Conservation (phyloP, 768 basidiomycete species). For the Pholiota conissans region DNA sequence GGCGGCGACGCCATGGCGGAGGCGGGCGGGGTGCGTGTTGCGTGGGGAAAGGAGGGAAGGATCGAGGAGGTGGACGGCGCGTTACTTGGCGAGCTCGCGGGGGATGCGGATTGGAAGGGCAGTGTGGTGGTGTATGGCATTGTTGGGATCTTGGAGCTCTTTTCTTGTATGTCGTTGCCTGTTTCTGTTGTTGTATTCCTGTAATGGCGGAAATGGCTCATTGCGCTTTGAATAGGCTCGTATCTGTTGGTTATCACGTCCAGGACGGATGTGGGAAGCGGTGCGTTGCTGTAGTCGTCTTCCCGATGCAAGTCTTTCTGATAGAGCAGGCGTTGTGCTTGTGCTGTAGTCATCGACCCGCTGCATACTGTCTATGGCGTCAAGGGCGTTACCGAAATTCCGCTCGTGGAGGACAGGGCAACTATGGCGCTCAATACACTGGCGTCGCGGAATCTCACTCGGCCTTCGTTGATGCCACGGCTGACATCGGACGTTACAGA, state of each 20-base stretch:
- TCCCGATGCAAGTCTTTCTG: conserved; percentile 1
- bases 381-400: conserved; percentile 70
- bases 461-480: conserved; percentile 45
- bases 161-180: conserved; percentile 53
- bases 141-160: conserved; percentile 71
- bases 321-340: conserved; percentile 32
- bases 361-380: conserved; percentile 64
- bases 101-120: conserved; percentile 47
- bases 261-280: conserved; percentile 58
- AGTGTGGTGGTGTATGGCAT: conserved; percentile 71
- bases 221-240: conserved; percentile 47
- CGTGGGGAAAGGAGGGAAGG: conserved; percentile 57
- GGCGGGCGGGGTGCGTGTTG: conserved; percentile 40
- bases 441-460: conserved; percentile 47
- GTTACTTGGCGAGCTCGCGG: not conserved
- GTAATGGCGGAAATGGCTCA: conserved; percentile 8
- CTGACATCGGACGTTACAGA: conserved; percentile 8
- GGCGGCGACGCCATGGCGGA: conserved; percentile 1
- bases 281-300: conserved; percentile 42
- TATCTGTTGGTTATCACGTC: conserved; percentile 75
- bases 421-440: conserved; percentile 50
- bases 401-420: conserved; percentile 68
- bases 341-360: conserved; percentile 52
- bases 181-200: not conserved
- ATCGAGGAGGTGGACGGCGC: conserved; percentile 42